phyloP scores from a whole-genome alignment of 2,329 filamentous ascomycete genomes.

The Eutypella sp. region DNA sequence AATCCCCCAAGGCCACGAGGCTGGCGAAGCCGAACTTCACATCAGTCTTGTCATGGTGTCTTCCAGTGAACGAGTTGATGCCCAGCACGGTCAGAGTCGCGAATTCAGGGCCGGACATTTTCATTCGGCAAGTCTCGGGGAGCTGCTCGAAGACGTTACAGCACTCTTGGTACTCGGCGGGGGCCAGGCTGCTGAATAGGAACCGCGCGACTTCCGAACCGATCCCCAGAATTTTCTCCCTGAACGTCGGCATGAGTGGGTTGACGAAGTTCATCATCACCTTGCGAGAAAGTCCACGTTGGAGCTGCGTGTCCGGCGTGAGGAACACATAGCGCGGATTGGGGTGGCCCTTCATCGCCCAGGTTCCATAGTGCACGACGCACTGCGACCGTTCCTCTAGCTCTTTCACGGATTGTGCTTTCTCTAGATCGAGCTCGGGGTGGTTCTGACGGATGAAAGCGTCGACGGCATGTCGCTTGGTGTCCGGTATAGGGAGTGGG shows the following conservation, averaged over 20 bases:
- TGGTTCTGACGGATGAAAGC: slow-evolving; percentile 4
- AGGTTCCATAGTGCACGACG: slow-evolving; percentile 9
- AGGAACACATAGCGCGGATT: slow-evolving; percentile 1
- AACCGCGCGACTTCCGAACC: slow-evolving; percentile 7
- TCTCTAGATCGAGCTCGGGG: slow-evolving; percentile 6
- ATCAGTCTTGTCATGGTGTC: slow-evolving; percentile 7
- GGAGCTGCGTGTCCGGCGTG: slow-evolving; percentile 3
- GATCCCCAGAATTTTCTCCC: slow-evolving; percentile 1
- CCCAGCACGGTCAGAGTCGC: slow-evolving; percentile 1
- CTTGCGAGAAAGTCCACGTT: neutral
- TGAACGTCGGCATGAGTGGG: slow-evolving; percentile 1
- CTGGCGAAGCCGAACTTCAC: slow-evolving; percentile 7
- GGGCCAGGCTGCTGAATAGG: slow-evolving; percentile 3
- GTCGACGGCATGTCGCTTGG: slow-evolving; percentile 5
- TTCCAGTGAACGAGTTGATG: slow-evolving; percentile 4
- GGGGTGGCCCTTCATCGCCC: slow-evolving; percentile 2
- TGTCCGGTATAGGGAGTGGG: slow-evolving; percentile 3
- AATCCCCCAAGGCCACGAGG: slow-evolving; percentile 6
- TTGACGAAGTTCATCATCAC: neutral
- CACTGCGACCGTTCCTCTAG: slow-evolving; percentile 8
- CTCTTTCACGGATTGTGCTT: slow-evolving; percentile 4
- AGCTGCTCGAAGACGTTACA: slow-evolving; percentile 1
- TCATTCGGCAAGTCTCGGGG: neutral
- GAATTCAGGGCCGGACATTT: slow-evolving; percentile 4
- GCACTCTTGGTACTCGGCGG: slow-evolving; percentile 5